A percentile compares a stretch with the other conserved stretches of the same genome.
These are phyloP conservation scores for Sanghuangporus weigelae DNA, from an alignment of 1,284 basidiomycete species.

Conservation along the genomic window DNA sequence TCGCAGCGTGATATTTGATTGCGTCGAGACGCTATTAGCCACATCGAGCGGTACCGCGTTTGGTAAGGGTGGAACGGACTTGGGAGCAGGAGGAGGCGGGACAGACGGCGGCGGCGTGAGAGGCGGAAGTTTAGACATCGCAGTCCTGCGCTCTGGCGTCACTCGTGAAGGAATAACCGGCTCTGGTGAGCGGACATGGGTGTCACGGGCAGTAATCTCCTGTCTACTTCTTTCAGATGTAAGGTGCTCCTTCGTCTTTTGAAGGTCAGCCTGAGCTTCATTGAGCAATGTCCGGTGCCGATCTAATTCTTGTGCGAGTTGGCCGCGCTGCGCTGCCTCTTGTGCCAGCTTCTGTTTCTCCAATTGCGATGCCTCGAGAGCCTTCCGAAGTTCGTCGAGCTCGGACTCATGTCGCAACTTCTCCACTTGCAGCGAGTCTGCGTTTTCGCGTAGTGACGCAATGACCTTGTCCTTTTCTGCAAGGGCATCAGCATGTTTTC, in stretches of 20 bases:
- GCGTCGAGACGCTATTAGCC: conserved; percentile 30
- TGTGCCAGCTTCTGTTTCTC: conserved; percentile 61
- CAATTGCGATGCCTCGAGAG: conserved; percentile 50
- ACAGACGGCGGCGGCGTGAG: conserved; percentile 84
- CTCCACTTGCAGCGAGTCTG: conserved; percentile 42
- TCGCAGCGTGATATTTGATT: conserved; percentile 17
- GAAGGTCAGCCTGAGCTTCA: conserved; percentile 70
- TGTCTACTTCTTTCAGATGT: conserved; percentile 67
- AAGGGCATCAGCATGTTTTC: conserved; percentile 45
- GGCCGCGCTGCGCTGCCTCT: conserved; percentile 69
- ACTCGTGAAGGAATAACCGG: conserved; percentile 36
- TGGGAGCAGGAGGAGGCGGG: conserved; percentile 80
- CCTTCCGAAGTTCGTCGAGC: conserved; percentile 49
- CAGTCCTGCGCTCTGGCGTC: conserved; percentile 46
- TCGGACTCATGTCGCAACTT: conserved; percentile 50
- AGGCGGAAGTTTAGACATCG: conserved; percentile 75
- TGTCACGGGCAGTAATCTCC: conserved; percentile 61
- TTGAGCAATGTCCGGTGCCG: conserved; percentile 67
- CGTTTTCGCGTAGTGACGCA: conserved; percentile 42
- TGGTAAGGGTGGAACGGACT: conserved; percentile 31
- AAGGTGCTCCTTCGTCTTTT: conserved; percentile 73
- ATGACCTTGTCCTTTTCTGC: conserved; percentile 46
- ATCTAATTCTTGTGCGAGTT: conserved; percentile 68
- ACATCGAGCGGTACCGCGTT: conserved; percentile 11
- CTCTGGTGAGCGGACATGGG: conserved; percentile 46